Evolutionary conservation across 108 stramenopile genomes (phyloP), one percentile per base, ranked within the genome.

Genomic region (Hondaea fermentalgiana): DNA sequence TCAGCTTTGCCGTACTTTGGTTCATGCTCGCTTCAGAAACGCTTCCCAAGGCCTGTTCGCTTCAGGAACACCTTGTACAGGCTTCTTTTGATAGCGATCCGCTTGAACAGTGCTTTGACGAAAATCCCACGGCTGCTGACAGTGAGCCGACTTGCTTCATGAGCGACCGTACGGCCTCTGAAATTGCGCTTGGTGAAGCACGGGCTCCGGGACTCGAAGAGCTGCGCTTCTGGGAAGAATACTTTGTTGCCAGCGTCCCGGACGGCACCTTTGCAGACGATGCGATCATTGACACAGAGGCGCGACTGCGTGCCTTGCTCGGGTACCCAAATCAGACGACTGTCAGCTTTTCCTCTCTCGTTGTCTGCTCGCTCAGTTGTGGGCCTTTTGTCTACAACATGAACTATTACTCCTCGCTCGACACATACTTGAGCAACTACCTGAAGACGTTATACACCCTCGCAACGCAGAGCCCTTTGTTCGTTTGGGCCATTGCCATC

Each of bases 201-300:
- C 45, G 51, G 16, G 12, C 76, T 28, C 49, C 76, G 6, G 76
- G 76, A 12, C 51, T 83, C 25, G 76, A 83, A 3, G 76, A 83
- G 51, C 51, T 83, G 12, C 45, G 76, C n/a, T 83, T 83, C 28
- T 83, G 76, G 76, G 76, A 83, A 53, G 76, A 83, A 35, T 83
- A 83, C 4, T 83, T 28, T 35, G 17, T 83, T 8, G 76, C 76
- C 49, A 83, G 45, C 28, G 76, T 47, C 19, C 45, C 51, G 12
- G 76, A 83, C 28, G 76, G 76, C 51, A 53, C 45, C 25, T 83
- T 83, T 47, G 19, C 76, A 16, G 51, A 53, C 51, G 4, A 47
- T 16, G 49, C 44, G 51, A 69, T 23, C 42, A 6, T 83, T 16
- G 76, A 53, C 51, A 83, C 76, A 6, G 76, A 83, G 10, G 23